A percentile compares a stretch with the other conserved stretches of the same genome.
Evolutionary conservation across 2,329 filamentous ascomycete species (phyloP).

Genomic region (Claviceps africana): DNA sequence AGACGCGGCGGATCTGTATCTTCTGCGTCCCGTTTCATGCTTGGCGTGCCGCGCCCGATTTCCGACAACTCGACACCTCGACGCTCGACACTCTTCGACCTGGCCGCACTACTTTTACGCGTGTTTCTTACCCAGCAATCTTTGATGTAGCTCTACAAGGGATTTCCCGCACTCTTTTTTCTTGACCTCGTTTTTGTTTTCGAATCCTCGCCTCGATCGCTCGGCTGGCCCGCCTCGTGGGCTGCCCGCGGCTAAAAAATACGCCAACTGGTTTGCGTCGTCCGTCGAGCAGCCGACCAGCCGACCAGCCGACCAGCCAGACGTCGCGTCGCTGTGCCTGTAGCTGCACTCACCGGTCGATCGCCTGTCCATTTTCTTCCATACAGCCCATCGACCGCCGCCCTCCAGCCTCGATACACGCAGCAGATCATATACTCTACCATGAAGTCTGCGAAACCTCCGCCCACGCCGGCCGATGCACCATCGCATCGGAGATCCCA

Average conservation of each 20-base stretch:
- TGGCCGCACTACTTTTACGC: background rate
- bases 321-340: background rate
- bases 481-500: slow-evolving; percentile 45
- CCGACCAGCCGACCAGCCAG: background rate
- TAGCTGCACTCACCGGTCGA: background rate
- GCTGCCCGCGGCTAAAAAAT: background rate
- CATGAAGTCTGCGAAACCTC: slow-evolving; percentile 44
- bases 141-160: slow-evolving; percentile 5
- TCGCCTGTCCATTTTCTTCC: background rate
- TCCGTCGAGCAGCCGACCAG: background rate
- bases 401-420: background rate
- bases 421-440: slow-evolving; percentile 6
- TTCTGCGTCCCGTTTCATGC: background rate
- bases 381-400: background rate
- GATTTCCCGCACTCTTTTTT: background rate
- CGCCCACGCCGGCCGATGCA: slow-evolving; percentile 25
- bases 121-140: slow-evolving; percentile 1
- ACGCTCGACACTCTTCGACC: background rate
- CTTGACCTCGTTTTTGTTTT: background rate
- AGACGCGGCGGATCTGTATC: background rate
- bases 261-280: background rate
- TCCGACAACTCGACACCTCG: no score
- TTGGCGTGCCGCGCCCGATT: background rate
- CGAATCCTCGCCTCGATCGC: background rate
- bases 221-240: background rate